A percentile compares a stretch with the other conserved stretches of the same genome.
phyloP scores from a whole-genome alignment of 805 yeast species.

The Teunomyces gatunensis region DNA sequence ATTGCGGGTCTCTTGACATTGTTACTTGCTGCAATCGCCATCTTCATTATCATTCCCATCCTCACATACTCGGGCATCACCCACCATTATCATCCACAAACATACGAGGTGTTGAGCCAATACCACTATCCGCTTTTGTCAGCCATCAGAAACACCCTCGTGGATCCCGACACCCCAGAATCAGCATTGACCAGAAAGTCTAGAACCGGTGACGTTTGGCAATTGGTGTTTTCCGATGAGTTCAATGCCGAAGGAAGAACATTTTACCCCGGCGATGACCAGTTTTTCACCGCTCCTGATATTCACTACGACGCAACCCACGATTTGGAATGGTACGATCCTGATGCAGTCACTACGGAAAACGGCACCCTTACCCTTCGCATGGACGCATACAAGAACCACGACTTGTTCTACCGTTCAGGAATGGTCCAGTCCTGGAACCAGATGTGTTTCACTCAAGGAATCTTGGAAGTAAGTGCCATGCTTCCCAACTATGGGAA shows the following conservation, averaged over 20 bases:
- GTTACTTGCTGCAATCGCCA: conserved; percentile 56
- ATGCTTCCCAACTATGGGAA: conserved; percentile 77
- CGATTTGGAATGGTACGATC: conserved; percentile 46
- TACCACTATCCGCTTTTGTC: conserved; percentile 36
- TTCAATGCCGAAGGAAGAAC: conserved; percentile 44
- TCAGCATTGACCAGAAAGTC: conserved; percentile 22
- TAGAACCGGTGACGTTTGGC: conserved; percentile 31
- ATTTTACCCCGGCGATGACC: conserved; percentile 44
- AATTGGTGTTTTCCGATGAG: conserved; percentile 40
- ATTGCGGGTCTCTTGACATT: conserved; percentile 58
- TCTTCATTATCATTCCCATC: conserved; percentile 80
- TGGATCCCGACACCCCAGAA: conserved; percentile 43
- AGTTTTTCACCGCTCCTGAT: conserved; percentile 41
- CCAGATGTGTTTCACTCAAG: conserved; percentile 84
- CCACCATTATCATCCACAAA: conserved; percentile 18
- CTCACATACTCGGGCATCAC: conserved; percentile 77
- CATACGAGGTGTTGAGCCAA: conserved; percentile 48
- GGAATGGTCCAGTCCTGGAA: conserved; percentile 96
- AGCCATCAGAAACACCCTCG: conserved; percentile 33
- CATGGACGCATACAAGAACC: conserved; percentile 49
- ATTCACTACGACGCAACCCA: conserved; percentile 41
- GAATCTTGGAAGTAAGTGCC: conserved; percentile 72
- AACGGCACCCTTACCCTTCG: conserved; percentile 35
- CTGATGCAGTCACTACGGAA: conserved; percentile 40
- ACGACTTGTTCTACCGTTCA: conserved; percentile 76